A percentile compares a stretch with the other conserved stretches of the same genome.
These are phyloP conservation scores for Lecanoromycetidae sp. DNA, from an alignment of 2,329 filamentous ascomycete species.

Conservation along the genomic window DNA sequence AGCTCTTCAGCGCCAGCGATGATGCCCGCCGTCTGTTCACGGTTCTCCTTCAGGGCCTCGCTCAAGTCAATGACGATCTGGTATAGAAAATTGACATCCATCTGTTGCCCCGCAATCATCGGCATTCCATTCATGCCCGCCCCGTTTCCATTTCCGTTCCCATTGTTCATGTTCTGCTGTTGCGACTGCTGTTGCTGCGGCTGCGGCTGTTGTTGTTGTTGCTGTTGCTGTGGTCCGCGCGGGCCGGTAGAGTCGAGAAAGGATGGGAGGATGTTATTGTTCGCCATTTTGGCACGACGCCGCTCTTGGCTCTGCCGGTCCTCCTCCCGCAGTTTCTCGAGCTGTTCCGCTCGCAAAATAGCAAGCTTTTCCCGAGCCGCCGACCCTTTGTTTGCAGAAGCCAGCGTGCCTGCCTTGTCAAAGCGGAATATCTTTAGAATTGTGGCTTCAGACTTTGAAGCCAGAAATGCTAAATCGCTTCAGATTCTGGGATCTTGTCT, in stretches of 20 bases:
- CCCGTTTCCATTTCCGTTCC: slow-evolving; percentile 30
- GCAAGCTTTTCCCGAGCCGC: too few species aligned
- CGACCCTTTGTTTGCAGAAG: too few species aligned
- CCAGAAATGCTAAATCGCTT: too few species aligned
- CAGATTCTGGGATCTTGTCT: too few species aligned
- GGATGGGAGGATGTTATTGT: background rate
- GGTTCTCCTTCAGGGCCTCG: slow-evolving; percentile 37
- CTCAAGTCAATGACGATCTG: slow-evolving; percentile 40
- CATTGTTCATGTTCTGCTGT: slow-evolving; percentile 25
- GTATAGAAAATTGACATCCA: slow-evolving; percentile 40
- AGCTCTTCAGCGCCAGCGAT: slow-evolving; percentile 37
- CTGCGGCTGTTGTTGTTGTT: background rate
- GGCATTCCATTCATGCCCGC: slow-evolving; percentile 29
- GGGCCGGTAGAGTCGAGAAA: background rate
- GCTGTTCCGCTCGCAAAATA: too few species aligned
- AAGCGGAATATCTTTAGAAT: too few species aligned
- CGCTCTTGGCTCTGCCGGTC: background rate
- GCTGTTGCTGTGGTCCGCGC: background rate
- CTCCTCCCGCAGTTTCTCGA: too few species aligned
- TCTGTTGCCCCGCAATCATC: slow-evolving; percentile 38
- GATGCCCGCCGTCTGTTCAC: slow-evolving; percentile 38
- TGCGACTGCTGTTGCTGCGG: slow-evolving; percentile 9
- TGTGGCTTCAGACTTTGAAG: too few species aligned
- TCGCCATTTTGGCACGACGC: background rate
- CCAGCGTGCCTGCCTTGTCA: too few species aligned